Percentiles rank a stretch among this genome's conserved stretches.
phyloP scores from a whole-genome alignment of 2,329 filamentous ascomycete genomes.

The Colletotrichum lupini region DNA sequence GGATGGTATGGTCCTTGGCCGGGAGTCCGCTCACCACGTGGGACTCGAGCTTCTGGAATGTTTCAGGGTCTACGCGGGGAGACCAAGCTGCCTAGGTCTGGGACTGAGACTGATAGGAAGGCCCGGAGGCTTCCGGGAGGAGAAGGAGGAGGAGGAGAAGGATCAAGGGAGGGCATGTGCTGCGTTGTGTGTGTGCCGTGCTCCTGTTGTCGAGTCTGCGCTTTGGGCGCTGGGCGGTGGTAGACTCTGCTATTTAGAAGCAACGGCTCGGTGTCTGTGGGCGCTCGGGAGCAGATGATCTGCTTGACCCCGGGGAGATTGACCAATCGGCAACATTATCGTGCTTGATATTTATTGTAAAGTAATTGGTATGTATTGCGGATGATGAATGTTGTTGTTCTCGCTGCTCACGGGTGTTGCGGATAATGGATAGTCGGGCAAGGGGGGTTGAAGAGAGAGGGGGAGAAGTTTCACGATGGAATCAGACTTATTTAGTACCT shows the following conservation, averaged over 20 bases:
- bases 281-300: background rate
- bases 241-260: background rate
- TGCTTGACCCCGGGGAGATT: background rate
- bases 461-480: constrained; percentile 24
- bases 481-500: background rate
- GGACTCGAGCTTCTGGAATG: constrained; percentile 29
- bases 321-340: background rate
- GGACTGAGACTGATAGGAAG: background rate
- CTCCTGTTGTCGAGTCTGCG: constrained; percentile 4
- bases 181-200: background rate
- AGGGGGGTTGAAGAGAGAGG: background rate
- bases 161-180: background rate
- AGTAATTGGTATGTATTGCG: background rate
- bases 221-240: constrained; percentile 27
- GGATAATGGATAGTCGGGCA: background rate
- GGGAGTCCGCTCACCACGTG: constrained; percentile 13
- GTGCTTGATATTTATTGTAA: background rate
- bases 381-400: background rate
- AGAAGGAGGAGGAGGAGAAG: background rate
- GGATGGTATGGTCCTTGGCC: background rate
- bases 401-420: background rate
- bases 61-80: constrained; percentile 13
- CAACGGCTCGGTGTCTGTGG: background rate
- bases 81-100: no score
- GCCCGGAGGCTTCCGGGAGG: background rate